These are phyloP conservation scores for Mycena crocata DNA, from an alignment of 768 basidiomycete species.

Conservation along the genomic window DNA sequence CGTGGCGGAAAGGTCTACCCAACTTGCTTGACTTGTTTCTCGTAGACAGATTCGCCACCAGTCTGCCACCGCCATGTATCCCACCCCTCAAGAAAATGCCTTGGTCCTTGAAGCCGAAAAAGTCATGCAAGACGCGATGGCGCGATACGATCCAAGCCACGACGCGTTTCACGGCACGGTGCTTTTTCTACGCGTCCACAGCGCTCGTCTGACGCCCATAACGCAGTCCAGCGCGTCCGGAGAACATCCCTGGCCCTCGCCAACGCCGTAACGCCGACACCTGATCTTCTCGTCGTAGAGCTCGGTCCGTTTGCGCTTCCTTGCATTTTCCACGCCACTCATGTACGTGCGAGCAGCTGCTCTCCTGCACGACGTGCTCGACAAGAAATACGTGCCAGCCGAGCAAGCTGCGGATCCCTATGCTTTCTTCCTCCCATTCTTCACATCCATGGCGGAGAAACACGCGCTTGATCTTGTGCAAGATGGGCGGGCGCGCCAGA, in stretches of 20 bases:
- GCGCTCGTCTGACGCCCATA: background rate
- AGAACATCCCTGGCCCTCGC: conserved; percentile 81
- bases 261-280: conserved; percentile 53
- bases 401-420: conserved; percentile 56
- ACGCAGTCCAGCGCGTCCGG: conserved; percentile 82
- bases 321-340: conserved; percentile 44
- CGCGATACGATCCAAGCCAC: conserved; percentile 83
- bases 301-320: conserved; percentile 52
- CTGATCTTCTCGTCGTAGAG: conserved; percentile 84
- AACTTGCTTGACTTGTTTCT: no score
- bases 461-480: conserved; percentile 66
- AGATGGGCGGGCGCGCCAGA: conserved; percentile 67
- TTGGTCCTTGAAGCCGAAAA: conserved; percentile 70
- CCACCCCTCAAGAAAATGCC: conserved; percentile 61
- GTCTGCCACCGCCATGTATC: conserved; percentile 54
- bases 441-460: conserved; percentile 56
- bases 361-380: conserved; percentile 89
- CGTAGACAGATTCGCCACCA: no score
- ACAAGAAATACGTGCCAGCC: conserved; percentile 83
- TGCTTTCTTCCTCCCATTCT: conserved; percentile 44
- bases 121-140: conserved; percentile 80
- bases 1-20: no score
- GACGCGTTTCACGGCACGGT: conserved; percentile 77
- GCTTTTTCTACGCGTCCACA: conserved; percentile 13
- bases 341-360: conserved; percentile 60